Conservation (phyloP, 2,329 filamentous ascomycete genomes). For the Chalaropsis ovoidea region DNA sequence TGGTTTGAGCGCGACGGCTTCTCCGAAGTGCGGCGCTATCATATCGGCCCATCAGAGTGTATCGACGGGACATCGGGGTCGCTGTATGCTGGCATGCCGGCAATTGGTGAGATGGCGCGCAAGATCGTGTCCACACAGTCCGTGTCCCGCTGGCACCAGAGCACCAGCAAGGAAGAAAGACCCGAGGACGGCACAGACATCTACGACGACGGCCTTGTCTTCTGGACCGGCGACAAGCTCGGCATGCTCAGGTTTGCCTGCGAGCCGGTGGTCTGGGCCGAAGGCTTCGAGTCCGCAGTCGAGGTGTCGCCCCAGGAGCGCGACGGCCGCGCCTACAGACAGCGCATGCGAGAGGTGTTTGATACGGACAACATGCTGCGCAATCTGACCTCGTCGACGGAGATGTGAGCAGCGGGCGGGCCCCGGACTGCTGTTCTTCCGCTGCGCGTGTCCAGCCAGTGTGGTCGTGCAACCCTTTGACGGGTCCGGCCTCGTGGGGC, state of each 20-base stretch:
- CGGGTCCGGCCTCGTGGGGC: too few species aligned
- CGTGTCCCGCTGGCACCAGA: constrained; percentile 28
- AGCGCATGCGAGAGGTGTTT: constrained; percentile 65
- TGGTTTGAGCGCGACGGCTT: constrained; percentile 83
- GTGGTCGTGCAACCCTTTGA: background rate
- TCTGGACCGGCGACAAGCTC: constrained; percentile 82
- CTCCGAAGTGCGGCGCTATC: constrained; percentile 47
- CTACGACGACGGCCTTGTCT: constrained; percentile 58
- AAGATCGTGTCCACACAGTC: constrained; percentile 60
- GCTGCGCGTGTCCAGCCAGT: background rate
- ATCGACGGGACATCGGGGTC: constrained; percentile 35
- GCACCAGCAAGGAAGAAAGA: background rate
- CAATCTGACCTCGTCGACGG: constrained; percentile 3
- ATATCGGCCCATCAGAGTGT: constrained; percentile 47
- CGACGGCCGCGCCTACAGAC: constrained; percentile 46
- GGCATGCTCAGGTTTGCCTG: constrained; percentile 59
- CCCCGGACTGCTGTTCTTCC: constrained; percentile 8
- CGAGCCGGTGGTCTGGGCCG: constrained; percentile 39
- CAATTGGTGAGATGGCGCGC: constrained; percentile 62
- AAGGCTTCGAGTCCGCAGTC: constrained; percentile 43
- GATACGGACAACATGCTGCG: constrained; percentile 52
- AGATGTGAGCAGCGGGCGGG: background rate
- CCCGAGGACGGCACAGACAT: constrained; percentile 25
- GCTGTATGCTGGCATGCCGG: constrained; percentile 44
- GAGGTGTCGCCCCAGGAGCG: constrained; percentile 39